Conservation (phyloP, 768 basidiomycete species). For the Lentinula sp. region DNA sequence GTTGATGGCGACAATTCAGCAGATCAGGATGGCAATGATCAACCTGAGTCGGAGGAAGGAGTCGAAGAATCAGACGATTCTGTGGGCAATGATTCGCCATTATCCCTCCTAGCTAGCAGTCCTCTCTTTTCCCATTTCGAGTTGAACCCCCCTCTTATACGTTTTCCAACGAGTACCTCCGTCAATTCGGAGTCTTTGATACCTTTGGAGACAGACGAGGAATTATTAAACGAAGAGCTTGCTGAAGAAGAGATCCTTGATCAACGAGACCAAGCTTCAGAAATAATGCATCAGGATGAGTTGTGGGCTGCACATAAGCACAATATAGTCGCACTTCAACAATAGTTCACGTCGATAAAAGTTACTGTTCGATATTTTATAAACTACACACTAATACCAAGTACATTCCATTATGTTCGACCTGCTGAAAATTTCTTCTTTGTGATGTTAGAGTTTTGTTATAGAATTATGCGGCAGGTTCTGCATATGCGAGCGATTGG, state of each 20-base stretch:
- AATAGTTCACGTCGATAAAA: not conserved
- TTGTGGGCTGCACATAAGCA: not conserved
- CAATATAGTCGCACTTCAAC: not conserved
- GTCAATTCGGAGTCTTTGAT: not conserved
- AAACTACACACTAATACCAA: not conserved
- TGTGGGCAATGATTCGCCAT: not conserved
- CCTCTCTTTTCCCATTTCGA: not conserved
- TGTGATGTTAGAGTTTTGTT: not conserved
- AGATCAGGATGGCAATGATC: not conserved
- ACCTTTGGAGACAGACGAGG: not conserved
- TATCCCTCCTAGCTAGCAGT: not conserved
- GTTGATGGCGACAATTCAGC: not conserved
- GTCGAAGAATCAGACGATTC: not conserved
- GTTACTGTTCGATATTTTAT: not conserved
- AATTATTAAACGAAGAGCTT: not conserved
- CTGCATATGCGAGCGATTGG: not conserved
- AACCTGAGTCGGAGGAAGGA: not conserved
- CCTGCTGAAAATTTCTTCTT: no score
- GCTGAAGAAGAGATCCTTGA: conserved; percentile 1
- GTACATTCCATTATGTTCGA: no score
- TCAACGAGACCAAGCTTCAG: not conserved
- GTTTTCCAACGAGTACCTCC: not conserved
- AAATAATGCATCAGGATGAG: not conserved
- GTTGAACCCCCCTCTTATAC: not conserved
- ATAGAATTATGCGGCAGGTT: not conserved